Conservation (phyloP, 116 monocot species). For the Papilionanthe hybrid region DNA sequence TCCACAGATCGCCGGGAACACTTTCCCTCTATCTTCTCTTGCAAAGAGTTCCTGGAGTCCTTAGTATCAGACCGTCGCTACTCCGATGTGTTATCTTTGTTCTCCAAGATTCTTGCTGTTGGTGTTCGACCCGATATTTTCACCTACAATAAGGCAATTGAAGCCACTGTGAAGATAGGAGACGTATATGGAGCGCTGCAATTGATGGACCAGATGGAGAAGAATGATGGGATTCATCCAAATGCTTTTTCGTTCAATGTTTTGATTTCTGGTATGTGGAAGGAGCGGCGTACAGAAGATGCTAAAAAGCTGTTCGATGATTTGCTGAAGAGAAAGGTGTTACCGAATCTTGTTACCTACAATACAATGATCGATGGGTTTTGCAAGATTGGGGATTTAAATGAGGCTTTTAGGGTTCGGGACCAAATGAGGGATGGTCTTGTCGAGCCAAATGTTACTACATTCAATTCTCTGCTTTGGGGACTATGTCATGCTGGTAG, state of each 20-base stretch:
- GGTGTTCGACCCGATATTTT: slow-evolving; percentile 31
- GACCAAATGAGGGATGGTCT: slow-evolving; percentile 22
- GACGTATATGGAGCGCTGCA: slow-evolving; percentile 30
- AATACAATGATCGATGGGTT: slow-evolving; percentile 74
- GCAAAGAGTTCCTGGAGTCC: slow-evolving; percentile 43
- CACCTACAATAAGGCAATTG: slow-evolving; percentile 49
- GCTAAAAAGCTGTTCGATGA: slow-evolving; percentile 64
- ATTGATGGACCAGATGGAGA: slow-evolving; percentile 25
- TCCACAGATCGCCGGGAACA: slow-evolving; percentile 9
- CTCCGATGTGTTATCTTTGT: slow-evolving; percentile 25
- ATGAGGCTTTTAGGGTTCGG: slow-evolving; percentile 29
- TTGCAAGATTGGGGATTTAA: slow-evolving; percentile 42
- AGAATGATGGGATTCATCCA: slow-evolving; percentile 10
- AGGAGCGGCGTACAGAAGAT: slow-evolving; percentile 12
- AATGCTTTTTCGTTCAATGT: slow-evolving; percentile 55
- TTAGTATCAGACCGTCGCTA: slow-evolving; percentile 35
- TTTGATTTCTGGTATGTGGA: slow-evolving; percentile 51
- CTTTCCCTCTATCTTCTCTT: slow-evolving; percentile 24
- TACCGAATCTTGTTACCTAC: slow-evolving; percentile 46
- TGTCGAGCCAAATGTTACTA: slow-evolving; percentile 37
- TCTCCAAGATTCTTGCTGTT: slow-evolving; percentile 19
- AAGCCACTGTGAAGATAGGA: slow-evolving; percentile 31
- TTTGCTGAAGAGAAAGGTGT: slow-evolving; percentile 32
- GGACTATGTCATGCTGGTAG: slow-evolving; percentile 37
- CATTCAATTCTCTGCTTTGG: slow-evolving; percentile 57